Percentiles rank a stretch among this genome's conserved stretches.
These are phyloP conservation scores for Naematelia aurantialba DNA, from an alignment of 768 basidiomycete genomes.

Conservation along the genomic window DNA sequence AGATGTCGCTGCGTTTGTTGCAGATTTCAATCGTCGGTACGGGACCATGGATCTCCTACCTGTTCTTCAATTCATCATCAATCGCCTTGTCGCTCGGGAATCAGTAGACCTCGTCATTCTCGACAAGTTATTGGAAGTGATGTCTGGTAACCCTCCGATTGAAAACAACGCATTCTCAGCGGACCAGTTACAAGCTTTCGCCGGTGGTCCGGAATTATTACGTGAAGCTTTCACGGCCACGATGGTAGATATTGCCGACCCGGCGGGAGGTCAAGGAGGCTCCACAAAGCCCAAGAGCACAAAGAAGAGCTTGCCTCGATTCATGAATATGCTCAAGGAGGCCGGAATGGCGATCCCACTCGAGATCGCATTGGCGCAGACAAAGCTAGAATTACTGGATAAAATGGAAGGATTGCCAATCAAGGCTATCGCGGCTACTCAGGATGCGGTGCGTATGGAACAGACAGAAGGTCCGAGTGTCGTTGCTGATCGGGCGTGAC, in stretches of 20 bases:
- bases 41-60: conserved; percentile 70
- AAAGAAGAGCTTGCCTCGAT: conserved; percentile 39
- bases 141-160: conserved; percentile 89
- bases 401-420: conserved; percentile 31
- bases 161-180: conserved; percentile 74
- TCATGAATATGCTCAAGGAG: conserved; percentile 46
- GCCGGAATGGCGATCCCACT: conserved; percentile 75
- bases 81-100: conserved; percentile 78
- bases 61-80: conserved; percentile 81
- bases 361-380: conserved; percentile 85
- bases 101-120: conserved; percentile 75
- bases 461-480: conserved; percentile 14
- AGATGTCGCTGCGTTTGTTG: conserved; percentile 91
- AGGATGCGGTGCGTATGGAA: conserved; percentile 69
- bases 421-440: conserved; percentile 65
- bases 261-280: conserved; percentile 28
- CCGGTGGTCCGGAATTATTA: conserved; percentile 79
- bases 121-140: conserved; percentile 88
- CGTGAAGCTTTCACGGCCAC: conserved; percentile 64
- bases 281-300: conserved; percentile 44
- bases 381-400: conserved; percentile 55
- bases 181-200: conserved; percentile 81
- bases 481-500: conserved; percentile 5
- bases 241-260: conserved; percentile 30
- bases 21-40: conserved; percentile 83